Evolutionary conservation across 1,284 basidiomycete species (phyloP).

Genomic region (Sphaerobolus stellatus): DNA sequence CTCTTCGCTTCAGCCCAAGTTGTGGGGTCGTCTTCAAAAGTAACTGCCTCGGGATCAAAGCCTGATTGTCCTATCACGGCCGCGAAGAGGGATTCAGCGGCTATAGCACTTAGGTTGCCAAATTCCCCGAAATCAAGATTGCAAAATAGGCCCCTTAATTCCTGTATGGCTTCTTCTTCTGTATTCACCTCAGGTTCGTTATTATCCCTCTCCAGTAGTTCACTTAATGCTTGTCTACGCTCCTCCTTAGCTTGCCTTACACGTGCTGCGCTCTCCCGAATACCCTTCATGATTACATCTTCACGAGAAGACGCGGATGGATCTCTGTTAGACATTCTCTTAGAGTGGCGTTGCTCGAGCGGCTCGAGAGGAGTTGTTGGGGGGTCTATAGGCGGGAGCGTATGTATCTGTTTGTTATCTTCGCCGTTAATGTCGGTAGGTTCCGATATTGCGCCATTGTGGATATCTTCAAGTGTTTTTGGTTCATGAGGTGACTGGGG

Average conservation of each 20-base stretch:
- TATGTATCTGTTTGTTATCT: no score
- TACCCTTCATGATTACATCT: no score
- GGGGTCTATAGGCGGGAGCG: no score
- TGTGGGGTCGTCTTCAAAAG: slow-evolving; percentile 15
- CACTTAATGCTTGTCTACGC: neutral
- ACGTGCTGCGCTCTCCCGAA: neutral
- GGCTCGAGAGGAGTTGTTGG: no score
- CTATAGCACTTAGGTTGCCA: neutral
- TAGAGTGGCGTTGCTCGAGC: no score
- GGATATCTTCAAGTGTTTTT: no score
- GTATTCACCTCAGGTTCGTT: neutral
- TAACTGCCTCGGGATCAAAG: neutral
- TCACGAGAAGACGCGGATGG: no score
- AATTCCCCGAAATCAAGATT: neutral
- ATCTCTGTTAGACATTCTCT: no score
- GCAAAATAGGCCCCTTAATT: neutral
- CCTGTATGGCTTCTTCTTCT: neutral
- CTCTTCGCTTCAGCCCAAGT: slow-evolving; percentile 17
- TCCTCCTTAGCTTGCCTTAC: neutral
- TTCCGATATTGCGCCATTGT: no score
- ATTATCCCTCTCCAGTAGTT: neutral
- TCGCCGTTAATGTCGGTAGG: no score
- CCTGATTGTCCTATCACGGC: no score
- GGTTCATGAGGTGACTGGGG: no score
- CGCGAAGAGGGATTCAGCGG: neutral